Base-by-base conservation (phyloP, 2,329 filamentous ascomycete genomes). In the Colletotrichum abscissum region DNA sequence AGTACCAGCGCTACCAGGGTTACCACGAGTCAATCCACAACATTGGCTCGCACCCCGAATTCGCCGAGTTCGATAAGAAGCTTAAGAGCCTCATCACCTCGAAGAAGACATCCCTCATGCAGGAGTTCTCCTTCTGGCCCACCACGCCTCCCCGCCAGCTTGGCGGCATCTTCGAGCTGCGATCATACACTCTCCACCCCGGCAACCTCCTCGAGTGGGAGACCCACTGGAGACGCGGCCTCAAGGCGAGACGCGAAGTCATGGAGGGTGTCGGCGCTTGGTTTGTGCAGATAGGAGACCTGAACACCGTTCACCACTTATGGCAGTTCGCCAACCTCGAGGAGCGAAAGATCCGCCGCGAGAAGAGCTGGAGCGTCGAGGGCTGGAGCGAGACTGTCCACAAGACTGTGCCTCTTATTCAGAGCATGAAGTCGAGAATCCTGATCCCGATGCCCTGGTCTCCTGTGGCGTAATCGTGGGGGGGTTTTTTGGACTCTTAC, bases 121-220 rank as follows among this genome's bases (percentile, higher is more conserved):
- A 99, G 83, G 97, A 99, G 84, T 99, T 99, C 85, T 98, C 95
- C 46, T 99, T 99, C 89, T 99, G 97, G 97, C 97, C 97, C 1
- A 99, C 97, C 3, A 96, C 95, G 0, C 90, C 95, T 5, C 97
- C 97, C 0, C 94, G 97, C 73, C 88, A 94, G 79, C 90, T 99
- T 0, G 97, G 97, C 68, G 97, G 97, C 58, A 85, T 99, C 55
- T 99, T 99, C 81, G 97, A 99, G 86, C 89, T 99, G 42, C 94
- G 97, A 65, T 98, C 97, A 1, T 99, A 99, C 86, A 98, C 95
- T 5, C 89, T 99, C 26, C 95, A 98, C 81, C 97, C 97, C 0
- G 97, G 97, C 55, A 98, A 98, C 82, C 88, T 99, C 56, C 89
- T 99, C 8, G 97, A 99, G 85, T 99, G 97, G 97, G 97, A 99